Evolutionary conservation across 1,284 basidiomycete genomes (phyloP).

Genomic region (Ganoderma lingzhi): DNA sequence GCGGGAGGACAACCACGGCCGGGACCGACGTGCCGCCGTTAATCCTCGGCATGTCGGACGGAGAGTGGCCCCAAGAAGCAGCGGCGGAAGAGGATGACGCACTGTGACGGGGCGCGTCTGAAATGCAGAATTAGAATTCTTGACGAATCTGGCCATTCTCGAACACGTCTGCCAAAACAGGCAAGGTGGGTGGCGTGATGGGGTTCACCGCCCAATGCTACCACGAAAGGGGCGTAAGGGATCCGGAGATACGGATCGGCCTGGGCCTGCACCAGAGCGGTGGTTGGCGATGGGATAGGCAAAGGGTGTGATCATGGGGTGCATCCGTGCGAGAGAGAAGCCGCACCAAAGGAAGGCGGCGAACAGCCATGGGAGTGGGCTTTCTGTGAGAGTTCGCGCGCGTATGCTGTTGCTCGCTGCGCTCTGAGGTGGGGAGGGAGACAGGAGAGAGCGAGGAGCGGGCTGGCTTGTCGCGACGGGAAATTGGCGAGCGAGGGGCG

Average conservation of each 20-base stretch:
- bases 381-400: constrained; percentile 1
- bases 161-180: constrained; percentile 21
- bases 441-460: constrained; percentile 1
- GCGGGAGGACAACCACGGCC: not conserved
- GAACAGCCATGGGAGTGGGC: constrained; percentile 27
- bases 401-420: not conserved
- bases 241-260: constrained; percentile 20
- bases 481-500: constrained; percentile 21
- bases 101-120: not conserved
- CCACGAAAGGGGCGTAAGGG: constrained; percentile 28
- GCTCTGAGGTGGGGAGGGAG: not conserved
- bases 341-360: constrained; percentile 25
- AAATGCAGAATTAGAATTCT: not conserved
- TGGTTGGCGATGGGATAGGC: constrained; percentile 30
- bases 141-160: constrained; percentile 18
- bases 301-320: constrained; percentile 30
- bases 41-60: not conserved
- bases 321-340: constrained; percentile 34
- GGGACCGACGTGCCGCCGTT: not conserved
- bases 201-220: constrained; percentile 31
- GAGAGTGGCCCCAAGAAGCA: constrained; percentile 3
- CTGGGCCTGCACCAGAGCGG: constrained; percentile 24
- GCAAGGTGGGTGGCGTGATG: constrained; percentile 35
- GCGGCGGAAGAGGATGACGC: constrained; percentile 3
- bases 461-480: not conserved